Evolutionary conservation across 164 flowering plant genomes (phyloP), one percentile per base, ranked within the genome.

Genomic region (Pachysandra terminalis): DNA sequence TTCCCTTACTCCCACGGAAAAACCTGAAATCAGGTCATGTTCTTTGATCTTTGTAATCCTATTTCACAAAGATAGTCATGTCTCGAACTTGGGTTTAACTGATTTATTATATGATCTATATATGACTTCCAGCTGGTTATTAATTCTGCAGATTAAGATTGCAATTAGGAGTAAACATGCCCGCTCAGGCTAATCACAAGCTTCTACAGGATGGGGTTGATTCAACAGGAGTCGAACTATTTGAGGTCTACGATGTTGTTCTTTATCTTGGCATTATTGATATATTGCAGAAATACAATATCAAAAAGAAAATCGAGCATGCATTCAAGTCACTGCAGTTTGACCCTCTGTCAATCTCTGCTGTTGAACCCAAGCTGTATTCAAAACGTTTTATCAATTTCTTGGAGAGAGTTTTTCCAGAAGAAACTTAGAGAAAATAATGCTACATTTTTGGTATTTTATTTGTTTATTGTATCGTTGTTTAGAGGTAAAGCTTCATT

Each of bases 161-260:
- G 64, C 96, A 95, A 64, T 66, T 92, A 26, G 98, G 97, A 51
- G 97, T 90, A 15, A 90, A 95, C 81, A 95, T 95, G 98, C 98
- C 98, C 9, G 97, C 98, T 53, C 86, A 86, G 63, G 98, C 97
- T 48, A 80, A 67, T 26, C 87, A 59, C 65, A 95, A 76, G 80
- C 72, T 87, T 70, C 61, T 17, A 10, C 81, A 74, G 56, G 82
- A 80, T 5, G 83, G 70, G 52, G 65, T 49, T 0, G 84, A 77
- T 27, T 68, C 85, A 56, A 17, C 54, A 0, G 85, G 73, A 55
- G 79, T 78, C n/a, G 97, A 91, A 69, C 88, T 83, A 19, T 81
- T 87, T 71, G 98, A 88, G 80, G 90, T 86, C 8, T 90, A 87
- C 63, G 96, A 96, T 69, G 96, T 89, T 48, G 91, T 96, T 65